These are phyloP conservation scores for Gossypium australe DNA, from an alignment of 345 rosid species.

Conservation along the genomic window DNA sequence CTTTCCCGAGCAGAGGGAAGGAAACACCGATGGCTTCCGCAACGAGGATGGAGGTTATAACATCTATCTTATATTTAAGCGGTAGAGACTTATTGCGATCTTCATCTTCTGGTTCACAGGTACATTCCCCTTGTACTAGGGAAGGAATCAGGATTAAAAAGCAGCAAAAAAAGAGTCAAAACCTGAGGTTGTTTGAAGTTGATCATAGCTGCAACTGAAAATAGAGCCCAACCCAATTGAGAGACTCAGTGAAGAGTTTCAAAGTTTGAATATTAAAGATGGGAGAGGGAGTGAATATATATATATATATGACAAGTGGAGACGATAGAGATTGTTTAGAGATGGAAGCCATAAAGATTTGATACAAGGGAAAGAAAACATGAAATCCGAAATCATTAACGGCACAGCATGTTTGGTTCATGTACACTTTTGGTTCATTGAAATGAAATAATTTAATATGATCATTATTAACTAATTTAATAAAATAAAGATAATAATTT, in stretches of 20 bases:
- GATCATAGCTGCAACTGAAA: not conserved
- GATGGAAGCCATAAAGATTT: too few relatives aligned
- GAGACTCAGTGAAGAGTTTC: not conserved
- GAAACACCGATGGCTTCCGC: constrained; percentile 45
- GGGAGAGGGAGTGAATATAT: constrained; percentile 6
- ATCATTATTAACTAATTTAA: too few relatives aligned
- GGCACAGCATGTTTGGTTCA: too few relatives aligned
- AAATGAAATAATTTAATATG: too few relatives aligned
- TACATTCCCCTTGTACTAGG: constrained; percentile 23
- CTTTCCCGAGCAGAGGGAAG: constrained; percentile 39
- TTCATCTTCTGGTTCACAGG: constrained; percentile 12
- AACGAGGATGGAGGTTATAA: constrained; percentile 42
- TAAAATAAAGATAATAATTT: too few relatives aligned
- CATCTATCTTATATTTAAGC: constrained; percentile 33
- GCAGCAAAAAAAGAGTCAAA: not conserved
- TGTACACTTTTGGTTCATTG: too few relatives aligned
- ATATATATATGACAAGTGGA: too few relatives aligned
- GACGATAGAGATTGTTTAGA: too few relatives aligned
- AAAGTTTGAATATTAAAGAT: constrained; percentile 33
- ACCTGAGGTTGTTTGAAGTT: not conserved
- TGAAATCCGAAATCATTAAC: too few relatives aligned
- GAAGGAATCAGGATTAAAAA: not conserved
- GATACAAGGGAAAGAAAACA: too few relatives aligned
- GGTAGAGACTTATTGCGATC: constrained; percentile 12
- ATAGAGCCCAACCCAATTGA: not conserved